phyloP scores from a whole-genome alignment of 371 early-diverging fungal genomes.

The Lichtheimia hyalospora region DNA sequence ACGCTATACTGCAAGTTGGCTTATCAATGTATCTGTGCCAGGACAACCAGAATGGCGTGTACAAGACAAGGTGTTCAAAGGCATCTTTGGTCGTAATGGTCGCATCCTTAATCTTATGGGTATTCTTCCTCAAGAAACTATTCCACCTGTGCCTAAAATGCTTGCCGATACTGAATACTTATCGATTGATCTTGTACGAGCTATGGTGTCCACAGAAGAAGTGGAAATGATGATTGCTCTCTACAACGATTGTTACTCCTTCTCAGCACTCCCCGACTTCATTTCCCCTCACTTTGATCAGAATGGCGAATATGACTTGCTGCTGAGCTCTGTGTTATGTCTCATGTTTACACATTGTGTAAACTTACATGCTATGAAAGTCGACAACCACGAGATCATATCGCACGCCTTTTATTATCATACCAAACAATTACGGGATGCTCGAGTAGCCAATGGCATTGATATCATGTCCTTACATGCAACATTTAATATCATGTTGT shows the following conservation, averaged over 20 bases:
- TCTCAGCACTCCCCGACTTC: slow-evolving; percentile 25
- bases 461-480: slow-evolving; percentile 26
- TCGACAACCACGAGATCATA: slow-evolving; percentile 19
- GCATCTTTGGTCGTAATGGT: slow-evolving; percentile 17
- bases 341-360: slow-evolving; percentile 25
- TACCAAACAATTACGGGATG: slow-evolving; percentile 14
- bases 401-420: slow-evolving; percentile 23
- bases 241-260: slow-evolving; percentile 28
- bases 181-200: slow-evolving; percentile 21
- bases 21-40: slow-evolving; percentile 14
- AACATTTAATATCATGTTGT: slow-evolving; percentile 24
- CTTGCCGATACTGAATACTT: slow-evolving; percentile 8
- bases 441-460: slow-evolving; percentile 10
- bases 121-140: slow-evolving; percentile 15
- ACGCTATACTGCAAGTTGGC: slow-evolving; percentile 17
- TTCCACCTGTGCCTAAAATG: slow-evolving; percentile 11
- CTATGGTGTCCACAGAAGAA: slow-evolving; percentile 25
- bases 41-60: slow-evolving; percentile 20
- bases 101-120: slow-evolving; percentile 13
- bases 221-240: slow-evolving; percentile 26
- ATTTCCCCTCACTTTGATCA: slow-evolving; percentile 21
- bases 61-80: slow-evolving; percentile 17
- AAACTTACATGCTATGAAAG: slow-evolving; percentile 22
- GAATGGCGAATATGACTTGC: slow-evolving; percentile 20
- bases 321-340: slow-evolving; percentile 20